phyloP scores from a whole-genome alignment of 2,329 filamentous ascomycete species.

The Fonsecaea nubica region DNA sequence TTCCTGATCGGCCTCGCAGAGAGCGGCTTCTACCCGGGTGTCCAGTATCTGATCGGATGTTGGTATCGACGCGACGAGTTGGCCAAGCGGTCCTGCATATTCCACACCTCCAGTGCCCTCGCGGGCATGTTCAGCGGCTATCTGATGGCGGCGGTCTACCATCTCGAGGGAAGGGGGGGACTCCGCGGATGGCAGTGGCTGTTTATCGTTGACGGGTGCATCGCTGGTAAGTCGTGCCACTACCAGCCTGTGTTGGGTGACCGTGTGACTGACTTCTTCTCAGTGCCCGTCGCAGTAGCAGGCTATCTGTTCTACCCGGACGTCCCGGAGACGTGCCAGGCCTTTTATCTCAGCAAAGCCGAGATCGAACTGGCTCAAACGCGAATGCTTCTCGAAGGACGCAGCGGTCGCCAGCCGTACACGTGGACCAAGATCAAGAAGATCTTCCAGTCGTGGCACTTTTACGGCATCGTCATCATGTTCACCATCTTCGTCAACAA shows the following conservation, averaged over 20 bases:
- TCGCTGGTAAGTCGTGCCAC: not conserved
- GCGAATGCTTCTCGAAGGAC: not conserved
- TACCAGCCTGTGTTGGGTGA: not conserved
- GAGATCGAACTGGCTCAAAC: not conserved
- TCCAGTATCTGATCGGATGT: slow-evolving; percentile 35
- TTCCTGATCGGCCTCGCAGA: slow-evolving; percentile 16
- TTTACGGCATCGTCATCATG: not conserved
- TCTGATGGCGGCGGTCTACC: slow-evolving; percentile 60
- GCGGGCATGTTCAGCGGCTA: slow-evolving; percentile 56
- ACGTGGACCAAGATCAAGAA: not conserved
- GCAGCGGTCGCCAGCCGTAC: not conserved
- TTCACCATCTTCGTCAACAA: not conserved
- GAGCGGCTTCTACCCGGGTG: slow-evolving; percentile 45
- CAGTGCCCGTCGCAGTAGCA: not conserved
- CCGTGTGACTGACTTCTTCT: not conserved
- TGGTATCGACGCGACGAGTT: slow-evolving; percentile 60
- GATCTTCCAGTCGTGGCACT: not conserved
- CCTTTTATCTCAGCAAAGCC: not conserved
- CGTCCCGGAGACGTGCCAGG: not conserved
- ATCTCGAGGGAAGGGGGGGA: not conserved
- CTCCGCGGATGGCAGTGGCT: not conserved
- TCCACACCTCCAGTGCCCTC: slow-evolving; percentile 56
- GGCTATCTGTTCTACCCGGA: not conserved
- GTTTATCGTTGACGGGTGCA: not conserved
- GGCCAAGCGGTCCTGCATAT: slow-evolving; percentile 59